These are phyloP conservation scores for Blastomyces silverae DNA, from an alignment of 2,329 filamentous ascomycete species.

Conservation along the genomic window DNA sequence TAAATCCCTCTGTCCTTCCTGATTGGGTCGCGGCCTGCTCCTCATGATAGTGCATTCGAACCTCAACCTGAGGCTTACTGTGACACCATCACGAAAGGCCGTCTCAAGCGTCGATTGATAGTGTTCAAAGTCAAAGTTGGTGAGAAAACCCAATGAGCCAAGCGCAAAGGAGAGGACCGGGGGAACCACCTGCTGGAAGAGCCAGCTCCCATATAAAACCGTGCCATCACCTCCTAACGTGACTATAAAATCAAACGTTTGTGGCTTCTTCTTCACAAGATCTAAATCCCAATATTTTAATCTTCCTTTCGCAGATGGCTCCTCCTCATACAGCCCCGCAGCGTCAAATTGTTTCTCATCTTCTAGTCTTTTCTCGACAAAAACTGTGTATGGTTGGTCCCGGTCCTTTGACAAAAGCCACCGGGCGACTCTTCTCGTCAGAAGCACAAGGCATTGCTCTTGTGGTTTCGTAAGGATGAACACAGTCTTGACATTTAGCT, in stretches of 20 bases:
- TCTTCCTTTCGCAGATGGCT: conserved; percentile 50
- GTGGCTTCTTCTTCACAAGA: conserved; percentile 69
- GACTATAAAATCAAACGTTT: conserved; percentile 88
- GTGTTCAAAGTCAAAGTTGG: conserved; percentile 85
- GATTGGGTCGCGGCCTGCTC: conserved; percentile 33
- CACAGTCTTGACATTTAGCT: conserved; percentile 71
- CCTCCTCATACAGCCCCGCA: conserved; percentile 58
- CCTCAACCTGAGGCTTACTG: conserved; percentile 75
- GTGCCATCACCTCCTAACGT: conserved; percentile 95
- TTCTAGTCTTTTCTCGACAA: conserved; percentile 68
- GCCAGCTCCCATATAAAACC: conserved; percentile 89
- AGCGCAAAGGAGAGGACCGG: conserved; percentile 87
- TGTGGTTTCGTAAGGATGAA: conserved; percentile 91
- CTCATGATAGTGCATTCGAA: conserved; percentile 96
- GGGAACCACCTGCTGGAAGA: conserved; percentile 92
- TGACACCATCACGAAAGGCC: conserved; percentile 76
- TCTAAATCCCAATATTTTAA: conserved; percentile 77
- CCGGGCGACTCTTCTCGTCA: conserved; percentile 67
- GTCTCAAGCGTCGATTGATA: conserved; percentile 62
- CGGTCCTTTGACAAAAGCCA: conserved; percentile 74
- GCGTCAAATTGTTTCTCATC: conserved; percentile 67
- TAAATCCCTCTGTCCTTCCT: conserved; percentile 55
- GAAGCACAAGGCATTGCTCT: conserved; percentile 68
- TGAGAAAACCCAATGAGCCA: conserved; percentile 88
- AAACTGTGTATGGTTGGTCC: conserved; percentile 65